A percentile compares a stretch with the other conserved stretches of the same genome.
phyloP scores from a whole-genome alignment of 179 eudicot genomes.

The Pouteria campechiana region DNA sequence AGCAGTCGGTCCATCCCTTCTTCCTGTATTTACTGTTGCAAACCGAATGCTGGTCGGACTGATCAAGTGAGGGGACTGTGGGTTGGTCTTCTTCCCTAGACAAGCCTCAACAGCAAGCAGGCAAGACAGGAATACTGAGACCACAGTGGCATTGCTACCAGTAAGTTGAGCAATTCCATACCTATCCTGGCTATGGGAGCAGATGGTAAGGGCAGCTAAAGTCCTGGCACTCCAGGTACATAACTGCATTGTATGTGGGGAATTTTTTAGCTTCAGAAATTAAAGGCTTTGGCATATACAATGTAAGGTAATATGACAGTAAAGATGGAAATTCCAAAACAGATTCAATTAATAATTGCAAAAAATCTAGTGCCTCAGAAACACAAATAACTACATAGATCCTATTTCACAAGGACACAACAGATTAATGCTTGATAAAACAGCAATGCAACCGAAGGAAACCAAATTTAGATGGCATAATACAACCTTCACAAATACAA shows the following conservation, averaged over 20 bases:
- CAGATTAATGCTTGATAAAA: too few species aligned
- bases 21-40: constrained; percentile 61
- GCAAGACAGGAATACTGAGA: constrained; percentile 60
- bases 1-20: constrained; percentile 39
- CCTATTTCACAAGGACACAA: too few species aligned
- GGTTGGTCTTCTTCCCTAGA: constrained; percentile 80
- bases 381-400: too few species aligned
- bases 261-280: too few species aligned
- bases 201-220: constrained; percentile 54
- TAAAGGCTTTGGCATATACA: not conserved
- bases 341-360: too few species aligned
- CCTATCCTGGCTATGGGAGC: constrained; percentile 79
- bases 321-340: too few species aligned
- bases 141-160: constrained; percentile 66
- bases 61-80: constrained; percentile 38
- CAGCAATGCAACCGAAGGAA: too few species aligned
- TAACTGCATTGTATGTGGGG: constrained; percentile 33
- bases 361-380: too few species aligned
- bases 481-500: too few species aligned
- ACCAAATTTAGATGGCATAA: too few species aligned
- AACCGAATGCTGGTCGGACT: constrained; percentile 75
- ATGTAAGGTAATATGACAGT: not conserved
- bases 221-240: constrained; percentile 83
- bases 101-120: constrained; percentile 75
- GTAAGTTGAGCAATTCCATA: constrained; percentile 93